A percentile compares a stretch with the other conserved stretches of the same genome.
Conservation (phyloP, 2,329 filamentous ascomycete genomes). For the Elsinoe perseae region DNA sequence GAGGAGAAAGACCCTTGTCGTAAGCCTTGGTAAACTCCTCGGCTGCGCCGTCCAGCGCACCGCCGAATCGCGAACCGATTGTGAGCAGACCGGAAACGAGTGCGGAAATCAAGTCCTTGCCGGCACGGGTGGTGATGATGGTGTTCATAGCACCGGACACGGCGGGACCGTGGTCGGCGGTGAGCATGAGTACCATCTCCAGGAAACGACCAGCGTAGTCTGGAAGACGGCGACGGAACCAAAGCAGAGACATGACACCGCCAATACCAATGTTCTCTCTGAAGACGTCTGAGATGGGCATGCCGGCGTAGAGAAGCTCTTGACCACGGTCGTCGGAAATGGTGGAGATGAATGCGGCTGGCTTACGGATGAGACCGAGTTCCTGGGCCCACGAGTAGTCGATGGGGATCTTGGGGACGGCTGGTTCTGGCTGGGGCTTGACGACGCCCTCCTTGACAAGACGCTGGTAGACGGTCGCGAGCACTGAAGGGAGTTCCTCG, state of each 20-base stretch:
- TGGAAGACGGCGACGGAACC: constrained; percentile 97
- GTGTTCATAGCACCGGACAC: constrained; percentile 99
- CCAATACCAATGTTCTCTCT: constrained; percentile 97
- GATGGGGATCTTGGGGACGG: constrained; percentile 97
- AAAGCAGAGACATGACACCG: constrained; percentile 98
- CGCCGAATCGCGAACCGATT: constrained; percentile 96
- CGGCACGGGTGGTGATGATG: constrained; percentile 98
- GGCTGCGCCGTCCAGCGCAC: constrained; percentile 92
- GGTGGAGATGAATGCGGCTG: constrained; percentile 98
- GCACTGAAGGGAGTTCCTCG: constrained; percentile 76
- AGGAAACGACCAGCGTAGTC: constrained; percentile 97
- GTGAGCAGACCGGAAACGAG: constrained; percentile 95
- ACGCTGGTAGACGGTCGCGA: constrained; percentile 78
- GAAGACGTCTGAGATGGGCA: constrained; percentile 99
- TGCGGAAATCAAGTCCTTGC: constrained; percentile 95
- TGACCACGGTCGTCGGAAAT: constrained; percentile 99
- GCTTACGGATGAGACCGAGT: constrained; percentile 98
- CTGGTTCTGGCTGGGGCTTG: constrained; percentile 76
- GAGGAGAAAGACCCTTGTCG: constrained; percentile 94
- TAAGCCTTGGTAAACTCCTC: constrained; percentile 98
- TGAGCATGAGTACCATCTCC: constrained; percentile 99
- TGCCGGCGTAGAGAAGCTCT: constrained; percentile 95
- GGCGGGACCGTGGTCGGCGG: constrained; percentile 95
- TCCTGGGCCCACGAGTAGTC: constrained; percentile 99
- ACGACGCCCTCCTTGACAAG: constrained; percentile 80